Evolutionary conservation across 805 yeast genomes (phyloP).

Genomic region (Zygoascus biomembranicola): DNA sequence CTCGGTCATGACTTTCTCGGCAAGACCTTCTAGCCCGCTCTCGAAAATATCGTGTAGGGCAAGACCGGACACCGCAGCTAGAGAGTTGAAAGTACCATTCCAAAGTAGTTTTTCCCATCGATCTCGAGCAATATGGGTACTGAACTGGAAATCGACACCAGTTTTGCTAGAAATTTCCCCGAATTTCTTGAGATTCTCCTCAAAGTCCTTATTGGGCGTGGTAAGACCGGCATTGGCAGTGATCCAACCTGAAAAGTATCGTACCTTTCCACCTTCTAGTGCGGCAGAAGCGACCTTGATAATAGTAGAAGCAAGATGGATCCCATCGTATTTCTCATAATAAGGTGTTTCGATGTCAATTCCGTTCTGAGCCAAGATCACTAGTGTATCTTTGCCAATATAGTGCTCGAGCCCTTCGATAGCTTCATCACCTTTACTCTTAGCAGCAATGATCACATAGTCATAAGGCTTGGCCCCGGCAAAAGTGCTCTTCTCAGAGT

Average conservation of each 20-base stretch:
- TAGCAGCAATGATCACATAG: constrained; percentile 12
- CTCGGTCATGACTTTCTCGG: background rate
- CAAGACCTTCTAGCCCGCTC: constrained; percentile 8
- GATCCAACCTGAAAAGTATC: background rate
- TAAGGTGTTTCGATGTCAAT: constrained; percentile 15
- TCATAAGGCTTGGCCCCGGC: constrained; percentile 3
- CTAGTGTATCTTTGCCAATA: constrained; percentile 6
- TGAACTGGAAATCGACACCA: background rate
- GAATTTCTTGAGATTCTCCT: background rate
- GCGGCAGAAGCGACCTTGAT: constrained; percentile 1
- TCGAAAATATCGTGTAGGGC: constrained; percentile 9
- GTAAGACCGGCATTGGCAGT: background rate
- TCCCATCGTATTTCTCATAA: constrained; percentile 6
- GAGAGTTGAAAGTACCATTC: constrained; percentile 19
- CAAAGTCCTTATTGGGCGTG: background rate
- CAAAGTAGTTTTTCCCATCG: constrained; percentile 20
- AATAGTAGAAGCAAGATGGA: constrained; percentile 9
- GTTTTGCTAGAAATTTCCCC: background rate
- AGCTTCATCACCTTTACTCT: constrained; percentile 5
- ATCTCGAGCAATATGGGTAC: constrained; percentile 8
- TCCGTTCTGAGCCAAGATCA: constrained; percentile 14
- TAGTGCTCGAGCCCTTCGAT: constrained; percentile 6
- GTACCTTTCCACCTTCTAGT: background rate
- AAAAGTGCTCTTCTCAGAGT: constrained; percentile 2
- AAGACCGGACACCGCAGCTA: constrained; percentile 14